Evolutionary conservation across 805 yeast genomes (phyloP).

Genomic region (Candida xiaguanensis): DNA sequence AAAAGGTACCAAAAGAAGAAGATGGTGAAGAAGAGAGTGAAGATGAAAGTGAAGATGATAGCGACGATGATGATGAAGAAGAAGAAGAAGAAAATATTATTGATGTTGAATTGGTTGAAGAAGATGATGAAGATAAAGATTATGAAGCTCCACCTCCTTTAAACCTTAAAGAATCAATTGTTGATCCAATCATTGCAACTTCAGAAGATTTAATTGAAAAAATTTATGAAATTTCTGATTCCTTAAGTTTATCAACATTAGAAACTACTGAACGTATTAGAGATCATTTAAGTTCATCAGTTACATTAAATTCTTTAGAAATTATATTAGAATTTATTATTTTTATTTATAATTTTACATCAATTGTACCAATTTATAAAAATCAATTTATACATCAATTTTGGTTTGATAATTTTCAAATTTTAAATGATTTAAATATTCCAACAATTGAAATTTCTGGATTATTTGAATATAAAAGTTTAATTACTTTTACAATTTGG

Average conservation of each 20-base stretch:
- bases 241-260: conserved; percentile 30
- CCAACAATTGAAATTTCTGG: conserved; percentile 35
- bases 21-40: conserved; percentile 22
- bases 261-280: conserved; percentile 36
- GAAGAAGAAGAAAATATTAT: conserved; percentile 34
- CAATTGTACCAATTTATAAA: conserved; percentile 32
- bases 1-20: conserved; percentile 23
- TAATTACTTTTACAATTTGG: conserved; percentile 41
- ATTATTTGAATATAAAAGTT: conserved; percentile 24
- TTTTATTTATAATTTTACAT: conserved; percentile 31
- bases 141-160: conserved; percentile 38
- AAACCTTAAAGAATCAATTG: conserved; percentile 32
- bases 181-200: conserved; percentile 34
- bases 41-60: conserved; percentile 15
- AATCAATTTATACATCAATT: conserved; percentile 34
- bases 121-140: conserved; percentile 33
- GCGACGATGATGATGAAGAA: conserved; percentile 25
- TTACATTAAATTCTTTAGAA: conserved; percentile 33
- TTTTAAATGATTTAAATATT: conserved; percentile 17
- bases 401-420: conserved; percentile 29
- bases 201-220: conserved; percentile 23
- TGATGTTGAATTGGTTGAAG: conserved; percentile 28
- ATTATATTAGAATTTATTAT: conserved; percentile 24
- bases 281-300: conserved; percentile 34
- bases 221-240: conserved; percentile 30